Conservation (phyloP, 495 filamentous ascomycete genomes). For the Hypomontagnella monticulosa region DNA sequence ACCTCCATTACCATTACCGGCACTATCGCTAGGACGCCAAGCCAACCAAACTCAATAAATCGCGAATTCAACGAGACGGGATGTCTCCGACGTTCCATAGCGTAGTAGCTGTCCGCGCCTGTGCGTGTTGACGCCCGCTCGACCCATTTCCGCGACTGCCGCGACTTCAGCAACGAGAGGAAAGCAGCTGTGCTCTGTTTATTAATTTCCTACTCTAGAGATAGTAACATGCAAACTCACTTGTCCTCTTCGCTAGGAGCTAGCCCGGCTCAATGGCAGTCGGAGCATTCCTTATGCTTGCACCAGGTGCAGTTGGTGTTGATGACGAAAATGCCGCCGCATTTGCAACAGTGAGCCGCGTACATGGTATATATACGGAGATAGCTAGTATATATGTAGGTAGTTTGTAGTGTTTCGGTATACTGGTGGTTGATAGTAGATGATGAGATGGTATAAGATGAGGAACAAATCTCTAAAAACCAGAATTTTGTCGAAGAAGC, state of each 20-base stretch:
- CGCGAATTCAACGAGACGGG: conserved; percentile 10
- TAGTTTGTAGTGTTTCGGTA: conserved; percentile 10
- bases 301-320: conserved; percentile 56
- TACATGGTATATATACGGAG: conserved; percentile 52
- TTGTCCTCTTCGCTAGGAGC: not conserved
- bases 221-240: not conserved
- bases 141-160: not conserved
- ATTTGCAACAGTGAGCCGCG: conserved; percentile 58
- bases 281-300: conserved; percentile 54
- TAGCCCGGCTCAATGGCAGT: conserved; percentile 48
- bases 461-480: not conserved
- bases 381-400: conserved; percentile 29
- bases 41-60: conserved; percentile 14
- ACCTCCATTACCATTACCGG: conserved; percentile 11
- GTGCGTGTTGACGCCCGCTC: conserved; percentile 3
- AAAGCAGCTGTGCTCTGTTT: conserved; percentile 14
- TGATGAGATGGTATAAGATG: not conserved
- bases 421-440: not conserved
- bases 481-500: conserved; percentile 7
- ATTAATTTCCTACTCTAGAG: not conserved
- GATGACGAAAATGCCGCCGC: conserved; percentile 59
- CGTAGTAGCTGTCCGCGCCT: conserved; percentile 5
- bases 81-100: conserved; percentile 9
- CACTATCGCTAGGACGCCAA: conserved; percentile 18
- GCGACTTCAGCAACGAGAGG: conserved; percentile 3